Evolutionary conservation across 352 stramenopile species (phyloP), one percentile per base, ranked within the genome.

Genomic region (Blastocystis sp.): DNA sequence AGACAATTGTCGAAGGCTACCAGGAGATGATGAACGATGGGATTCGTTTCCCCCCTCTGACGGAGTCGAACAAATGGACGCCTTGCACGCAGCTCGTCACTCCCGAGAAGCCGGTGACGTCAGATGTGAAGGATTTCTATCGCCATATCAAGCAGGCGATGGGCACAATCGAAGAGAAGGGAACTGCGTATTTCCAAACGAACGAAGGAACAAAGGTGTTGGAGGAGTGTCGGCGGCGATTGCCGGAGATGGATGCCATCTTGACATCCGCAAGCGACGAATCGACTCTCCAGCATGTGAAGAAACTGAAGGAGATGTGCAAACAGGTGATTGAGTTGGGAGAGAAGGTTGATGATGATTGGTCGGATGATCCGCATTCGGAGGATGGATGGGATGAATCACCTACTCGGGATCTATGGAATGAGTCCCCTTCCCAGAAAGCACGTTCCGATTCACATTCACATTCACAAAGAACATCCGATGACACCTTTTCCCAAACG

Each of bases 41-140:
- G 32, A 69, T 69, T 42, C 57, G 32, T 34, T 69, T 69, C 38
- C 57, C 57, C 38, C 57, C 57, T 7, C 24, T 69, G 4, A 34
- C 57, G 24, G 24, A 42, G 24, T 34, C 24, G 4, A 44, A 42
- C n/a, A 34, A 69, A 11, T 42, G 57, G 32, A 44, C 24, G 4
- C 57, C 24, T 69, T 69, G 57, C 32, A 69, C 57, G 29, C 16
- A 69, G 18, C 32, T 69, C 32, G n/a, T n/a, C n/a, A n/a, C n/a
- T n/a, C n/a, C n/a, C n/a, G n/a, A n/a, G n/a, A n/a, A n/a, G n/a
- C n/a, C n/a, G n/a, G n/a, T n/a, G n/a, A n/a, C n/a, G n/a, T n/a
- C n/a, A n/a, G 57, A 69, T 42, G n/a, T 69, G 8, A 69, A 69
- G 57, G 57, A 69, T 7, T 69, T 69, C 57, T 69, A 69, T 42